Conservation (phyloP, 1,284 basidiomycete species). For the Malassezia pachydermatis region DNA sequence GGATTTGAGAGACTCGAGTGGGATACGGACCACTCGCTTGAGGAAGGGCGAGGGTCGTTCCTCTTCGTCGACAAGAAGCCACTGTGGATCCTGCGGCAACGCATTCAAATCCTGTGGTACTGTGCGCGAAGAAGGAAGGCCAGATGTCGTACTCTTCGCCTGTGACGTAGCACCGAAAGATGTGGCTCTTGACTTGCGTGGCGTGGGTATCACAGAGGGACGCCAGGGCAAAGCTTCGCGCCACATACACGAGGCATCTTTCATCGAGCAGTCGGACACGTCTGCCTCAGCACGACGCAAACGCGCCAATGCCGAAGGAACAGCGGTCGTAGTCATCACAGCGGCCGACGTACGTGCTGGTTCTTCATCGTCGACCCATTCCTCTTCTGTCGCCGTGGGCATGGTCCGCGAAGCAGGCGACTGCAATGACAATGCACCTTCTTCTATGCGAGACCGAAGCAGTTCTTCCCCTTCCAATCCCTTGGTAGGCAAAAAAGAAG, state of each 20-base stretch:
- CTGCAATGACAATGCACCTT: background rate
- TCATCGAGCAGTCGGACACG: slow-evolving; percentile 18
- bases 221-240: background rate
- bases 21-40: slow-evolving; percentile 20
- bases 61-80: slow-evolving; percentile 12
- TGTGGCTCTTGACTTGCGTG: background rate
- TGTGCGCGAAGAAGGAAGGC: background rate
- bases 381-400: slow-evolving; percentile 1
- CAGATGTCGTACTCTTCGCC: background rate
- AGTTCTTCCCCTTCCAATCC: background rate
- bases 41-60: slow-evolving; percentile 20
- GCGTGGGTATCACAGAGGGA: background rate
- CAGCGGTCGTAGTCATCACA: background rate
- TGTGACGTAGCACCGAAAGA: background rate
- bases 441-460: background rate
- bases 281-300: slow-evolving; percentile 5
- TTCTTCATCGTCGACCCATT: slow-evolving; percentile 12
- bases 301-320: background rate
- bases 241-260: slow-evolving; percentile 16
- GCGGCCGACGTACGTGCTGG: background rate
- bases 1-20: slow-evolving; percentile 2
- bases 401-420: background rate
- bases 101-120: background rate
- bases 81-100: slow-evolving; percentile 10
- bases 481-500: background rate